These are phyloP conservation scores for Brasilioporus rufonigricans DNA, from an alignment of 768 basidiomycete genomes.

Conservation along the genomic window DNA sequence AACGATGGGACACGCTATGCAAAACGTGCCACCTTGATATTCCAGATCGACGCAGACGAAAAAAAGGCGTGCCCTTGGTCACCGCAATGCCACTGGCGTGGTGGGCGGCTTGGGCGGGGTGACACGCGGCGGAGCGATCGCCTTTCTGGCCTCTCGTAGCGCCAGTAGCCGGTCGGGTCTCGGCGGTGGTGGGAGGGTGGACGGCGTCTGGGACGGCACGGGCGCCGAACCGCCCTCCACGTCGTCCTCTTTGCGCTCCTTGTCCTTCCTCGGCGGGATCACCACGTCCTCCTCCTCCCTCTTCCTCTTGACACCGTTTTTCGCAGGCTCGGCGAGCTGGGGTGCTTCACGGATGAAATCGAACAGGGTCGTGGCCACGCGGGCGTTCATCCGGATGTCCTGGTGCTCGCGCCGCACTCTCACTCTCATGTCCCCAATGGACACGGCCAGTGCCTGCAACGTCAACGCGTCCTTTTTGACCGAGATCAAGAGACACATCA, in stretches of 20 bases:
- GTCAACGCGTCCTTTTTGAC: conserved; percentile 42
- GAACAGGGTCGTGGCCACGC: conserved; percentile 54
- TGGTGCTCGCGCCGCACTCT: conserved; percentile 52
- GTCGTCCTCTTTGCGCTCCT: conserved; percentile 16
- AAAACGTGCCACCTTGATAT: no score
- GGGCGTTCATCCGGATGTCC: conserved; percentile 65
- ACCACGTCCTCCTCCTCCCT: conserved; percentile 20
- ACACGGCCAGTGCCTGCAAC: conserved; percentile 40
- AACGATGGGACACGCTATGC: no score
- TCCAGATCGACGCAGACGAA: no score
- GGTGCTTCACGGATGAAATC: conserved; percentile 40
- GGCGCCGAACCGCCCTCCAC: background rate
- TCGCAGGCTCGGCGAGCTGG: background rate
- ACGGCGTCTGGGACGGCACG: background rate
- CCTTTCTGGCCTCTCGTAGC: conserved; percentile 17
- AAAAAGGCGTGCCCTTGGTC: background rate
- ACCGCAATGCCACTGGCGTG: conserved; percentile 5
- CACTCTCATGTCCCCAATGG: conserved; percentile 50
- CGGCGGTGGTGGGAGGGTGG: conserved; percentile 11
- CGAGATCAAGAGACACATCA: conserved; percentile 52
- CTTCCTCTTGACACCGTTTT: conserved; percentile 20
- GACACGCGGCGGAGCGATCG: conserved; percentile 15
- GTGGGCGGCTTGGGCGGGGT: conserved; percentile 2
- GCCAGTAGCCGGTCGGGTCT: conserved; percentile 18
- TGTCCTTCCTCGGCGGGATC: conserved; percentile 8